A percentile compares a stretch with the other conserved stretches of the same genome.
These are phyloP conservation scores for Naganishia randhawae DNA, from an alignment of 768 basidiomycete species.

Conservation along the genomic window DNA sequence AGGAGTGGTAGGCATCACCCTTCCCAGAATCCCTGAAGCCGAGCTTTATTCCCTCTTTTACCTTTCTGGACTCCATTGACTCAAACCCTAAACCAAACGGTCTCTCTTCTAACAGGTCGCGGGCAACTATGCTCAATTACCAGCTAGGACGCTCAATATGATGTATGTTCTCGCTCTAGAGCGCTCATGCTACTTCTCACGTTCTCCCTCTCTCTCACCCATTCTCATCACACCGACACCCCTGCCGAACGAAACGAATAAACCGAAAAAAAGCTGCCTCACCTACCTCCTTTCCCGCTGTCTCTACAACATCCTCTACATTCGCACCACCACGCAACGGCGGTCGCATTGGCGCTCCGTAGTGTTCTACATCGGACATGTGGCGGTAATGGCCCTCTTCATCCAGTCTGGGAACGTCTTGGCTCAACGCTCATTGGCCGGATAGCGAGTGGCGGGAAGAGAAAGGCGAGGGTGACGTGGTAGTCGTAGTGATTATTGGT, in stretches of 20 bases:
- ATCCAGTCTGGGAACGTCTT: background rate
- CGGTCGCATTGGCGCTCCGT: background rate
- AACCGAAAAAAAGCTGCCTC: background rate
- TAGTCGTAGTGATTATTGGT: too few species aligned
- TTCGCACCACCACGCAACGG: background rate
- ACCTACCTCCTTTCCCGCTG: conserved; percentile 3
- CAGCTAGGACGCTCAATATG: background rate
- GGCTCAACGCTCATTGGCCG: too few species aligned
- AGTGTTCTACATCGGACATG: conserved; percentile 11
- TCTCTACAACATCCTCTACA: background rate
- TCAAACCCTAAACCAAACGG: background rate
- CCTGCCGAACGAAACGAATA: background rate
- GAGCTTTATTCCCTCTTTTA: background rate
- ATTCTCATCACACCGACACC: background rate
- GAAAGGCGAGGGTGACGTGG: too few species aligned
- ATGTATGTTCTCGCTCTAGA: too few species aligned
- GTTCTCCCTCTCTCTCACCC: too few species aligned
- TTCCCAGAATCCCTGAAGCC: background rate
- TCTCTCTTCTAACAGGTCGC: background rate
- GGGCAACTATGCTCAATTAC: background rate
- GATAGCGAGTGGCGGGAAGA: too few species aligned
- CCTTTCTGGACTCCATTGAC: too few species aligned
- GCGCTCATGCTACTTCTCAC: too few species aligned
- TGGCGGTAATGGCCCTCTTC: background rate
- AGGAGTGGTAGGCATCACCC: background rate